Conservation (phyloP, 148 eudicot species). For the Talinum fruticosum region DNA sequence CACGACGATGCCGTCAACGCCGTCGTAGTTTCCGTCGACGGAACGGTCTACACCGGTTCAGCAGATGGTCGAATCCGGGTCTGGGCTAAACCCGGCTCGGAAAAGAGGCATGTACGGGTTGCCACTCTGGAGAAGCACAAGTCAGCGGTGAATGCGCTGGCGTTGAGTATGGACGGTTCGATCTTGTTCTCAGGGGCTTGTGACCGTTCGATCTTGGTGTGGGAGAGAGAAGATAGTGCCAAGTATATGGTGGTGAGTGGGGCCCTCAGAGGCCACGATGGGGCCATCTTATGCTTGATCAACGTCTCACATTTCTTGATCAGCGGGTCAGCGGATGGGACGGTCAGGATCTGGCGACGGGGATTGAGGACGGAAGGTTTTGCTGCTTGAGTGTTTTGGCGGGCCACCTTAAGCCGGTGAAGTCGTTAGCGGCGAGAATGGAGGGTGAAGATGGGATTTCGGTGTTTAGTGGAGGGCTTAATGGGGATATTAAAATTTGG, state of each 20-base stretch:
- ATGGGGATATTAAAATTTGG: slow-evolving; percentile 64
- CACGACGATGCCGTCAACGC: slow-evolving; percentile 78
- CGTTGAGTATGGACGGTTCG: slow-evolving; percentile 42
- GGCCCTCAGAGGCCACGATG: slow-evolving; percentile 65
- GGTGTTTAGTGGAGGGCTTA: slow-evolving; percentile 60
- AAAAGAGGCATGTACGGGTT: slow-evolving; percentile 15
- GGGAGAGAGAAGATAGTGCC: slow-evolving; percentile 60
- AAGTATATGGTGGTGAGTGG: slow-evolving; percentile 53
- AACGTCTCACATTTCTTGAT: slow-evolving; percentile 48
- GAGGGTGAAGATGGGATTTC: slow-evolving; percentile 31
- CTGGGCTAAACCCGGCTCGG: slow-evolving; percentile 32
- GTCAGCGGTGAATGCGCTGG: slow-evolving; percentile 68
- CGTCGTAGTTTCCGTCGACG: slow-evolving; percentile 44
- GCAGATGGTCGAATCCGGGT: slow-evolving; percentile 58
- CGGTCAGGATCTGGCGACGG: slow-evolving; percentile 71
- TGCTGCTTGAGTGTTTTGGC: slow-evolving; percentile 48
- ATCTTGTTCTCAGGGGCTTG: slow-evolving; percentile 68
- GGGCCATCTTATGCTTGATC: slow-evolving; percentile 60
- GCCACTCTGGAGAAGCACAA: slow-evolving; percentile 66
- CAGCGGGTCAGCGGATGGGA: slow-evolving; percentile 81
- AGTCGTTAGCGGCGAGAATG: slow-evolving; percentile 43
- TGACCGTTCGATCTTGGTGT: slow-evolving; percentile 73
- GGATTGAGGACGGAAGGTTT: slow-evolving; percentile 40
- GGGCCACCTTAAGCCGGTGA: slow-evolving; percentile 59
- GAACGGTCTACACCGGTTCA: slow-evolving; percentile 55